Evolutionary conservation across 371 early-diverging fungal genomes (phyloP), one percentile per base, ranked within the genome.

Genomic region (Apophysomyces trapeziformis): DNA sequence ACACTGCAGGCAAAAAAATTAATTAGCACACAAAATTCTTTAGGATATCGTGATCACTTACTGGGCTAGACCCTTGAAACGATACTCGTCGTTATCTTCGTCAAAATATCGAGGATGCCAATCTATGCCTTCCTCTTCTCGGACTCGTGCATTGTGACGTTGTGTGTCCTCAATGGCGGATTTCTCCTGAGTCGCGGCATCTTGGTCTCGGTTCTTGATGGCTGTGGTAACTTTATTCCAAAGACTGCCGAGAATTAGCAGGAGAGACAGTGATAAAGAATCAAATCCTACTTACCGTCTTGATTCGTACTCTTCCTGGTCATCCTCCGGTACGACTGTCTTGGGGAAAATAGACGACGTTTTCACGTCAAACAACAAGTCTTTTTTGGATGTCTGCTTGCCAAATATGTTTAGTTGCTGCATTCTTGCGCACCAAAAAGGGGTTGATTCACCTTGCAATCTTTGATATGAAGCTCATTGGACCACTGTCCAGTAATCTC

Each of bases 401-500:
- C 39, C 61, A 37, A 21, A 66, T 39, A 13, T n/a, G 11, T 18
- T 38, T 38, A 61, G 45, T 8, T n/a, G 5, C 57, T 43, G 6
- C 54, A 50, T 50, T n/a, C 11, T 21, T 11, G 21, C 18, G 21
- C 21, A 50, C 62, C 56, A 65, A 46, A 39, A 64, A 41, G 16
- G 18, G 46, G 8, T 58, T 5, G n/a, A 14, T 38, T 36, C 57
- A 67, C 71, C 68, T 71, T 71, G 64, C 43, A 60, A 39, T 64
- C 56, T 58, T 79, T 80, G 62, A 93, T 87, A 57, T 81, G 85
- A 38, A 93, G 79, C 44, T 79, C 83, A 16, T 93, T 91, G 37
- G 93, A 86, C 97, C 97, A 96, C 66, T 92, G 91, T 37, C 97
- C 97, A 38, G 83, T 73, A 62, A 96, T 79, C 16, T 91, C 92